Conservation (phyloP, 371 early-diverging fungal genomes). For the Phascolomyces articulosus region DNA sequence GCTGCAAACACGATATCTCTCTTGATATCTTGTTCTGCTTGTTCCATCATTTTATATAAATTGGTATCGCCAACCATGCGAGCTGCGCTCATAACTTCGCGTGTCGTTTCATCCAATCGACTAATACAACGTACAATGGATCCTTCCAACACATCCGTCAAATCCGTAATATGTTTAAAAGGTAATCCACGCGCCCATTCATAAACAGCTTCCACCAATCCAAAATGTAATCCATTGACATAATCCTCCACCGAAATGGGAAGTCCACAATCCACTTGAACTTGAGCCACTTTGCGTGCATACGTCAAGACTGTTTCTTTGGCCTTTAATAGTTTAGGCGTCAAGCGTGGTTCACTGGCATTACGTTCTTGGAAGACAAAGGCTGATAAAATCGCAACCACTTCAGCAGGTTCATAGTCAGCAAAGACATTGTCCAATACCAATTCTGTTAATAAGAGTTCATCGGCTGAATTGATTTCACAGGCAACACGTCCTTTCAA, state of each 20-base stretch:
- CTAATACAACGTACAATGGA: slow-evolving; percentile 98
- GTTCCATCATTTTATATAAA: slow-evolving; percentile 95
- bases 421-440: slow-evolving; percentile 96
- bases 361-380: slow-evolving; percentile 96
- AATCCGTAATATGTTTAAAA: slow-evolving; percentile 92
- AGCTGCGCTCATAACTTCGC: slow-evolving; percentile 94
- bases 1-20: slow-evolving; percentile 99
- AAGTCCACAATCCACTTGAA: slow-evolving; percentile 78
- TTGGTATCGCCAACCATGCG: slow-evolving; percentile 93
- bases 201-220: slow-evolving; percentile 96
- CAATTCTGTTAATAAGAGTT: slow-evolving; percentile 96
- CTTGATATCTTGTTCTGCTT: slow-evolving; percentile 90
- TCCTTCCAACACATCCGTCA: slow-evolving; percentile 96
- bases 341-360: slow-evolving; percentile 63
- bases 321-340: slow-evolving; percentile 64
- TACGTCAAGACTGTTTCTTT: slow-evolving; percentile 64
- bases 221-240: slow-evolving; percentile 71
- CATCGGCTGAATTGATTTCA: slow-evolving; percentile 97
- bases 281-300: slow-evolving; percentile 72
- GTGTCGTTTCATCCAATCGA: slow-evolving; percentile 96
- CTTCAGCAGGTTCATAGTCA: slow-evolving; percentile 89
- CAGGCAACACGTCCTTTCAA: slow-evolving; percentile 99
- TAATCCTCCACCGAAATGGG: slow-evolving; percentile 56
- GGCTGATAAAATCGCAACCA: slow-evolving; percentile 94
- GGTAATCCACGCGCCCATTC: slow-evolving; percentile 97